Conservation (phyloP, 768 basidiomycete species). For the Xanthoconium stramineum region DNA sequence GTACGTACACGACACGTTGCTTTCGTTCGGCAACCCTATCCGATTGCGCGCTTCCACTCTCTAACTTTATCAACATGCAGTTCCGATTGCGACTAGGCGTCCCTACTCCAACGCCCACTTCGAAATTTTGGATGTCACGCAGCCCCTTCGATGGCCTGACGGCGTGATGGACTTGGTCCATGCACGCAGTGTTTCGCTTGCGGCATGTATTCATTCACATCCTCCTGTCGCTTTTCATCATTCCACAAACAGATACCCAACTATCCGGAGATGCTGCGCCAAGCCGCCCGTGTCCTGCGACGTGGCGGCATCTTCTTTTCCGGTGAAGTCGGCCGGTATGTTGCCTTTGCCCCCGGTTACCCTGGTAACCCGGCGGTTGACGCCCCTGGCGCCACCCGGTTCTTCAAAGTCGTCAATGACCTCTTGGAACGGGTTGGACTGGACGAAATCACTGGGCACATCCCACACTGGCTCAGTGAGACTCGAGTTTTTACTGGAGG, state of each 20-base stretch:
- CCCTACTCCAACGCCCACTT: constrained; percentile 61
- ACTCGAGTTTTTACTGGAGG: constrained; percentile 43
- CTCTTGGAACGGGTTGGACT: constrained; percentile 39
- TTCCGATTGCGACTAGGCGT: constrained; percentile 67
- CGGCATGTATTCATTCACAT: constrained; percentile 41
- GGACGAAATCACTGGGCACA: constrained; percentile 32
- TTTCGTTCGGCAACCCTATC: constrained; percentile 9
- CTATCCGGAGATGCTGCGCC: constrained; percentile 50
- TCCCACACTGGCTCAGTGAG: constrained; percentile 37
- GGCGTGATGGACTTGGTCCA: constrained; percentile 67
- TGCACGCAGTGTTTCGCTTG: constrained; percentile 56
- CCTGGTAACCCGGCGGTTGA: constrained; percentile 23
- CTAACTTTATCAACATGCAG: constrained; percentile 34
- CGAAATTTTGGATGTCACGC: constrained; percentile 62
- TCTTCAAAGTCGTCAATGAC: constrained; percentile 41
- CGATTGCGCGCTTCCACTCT: constrained; percentile 1
- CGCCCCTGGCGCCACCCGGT: constrained; percentile 26
- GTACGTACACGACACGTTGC: constrained; percentile 39
- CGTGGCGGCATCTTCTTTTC: constrained; percentile 71
- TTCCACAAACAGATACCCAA: constrained; percentile 46
- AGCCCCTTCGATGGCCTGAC: constrained; percentile 46
- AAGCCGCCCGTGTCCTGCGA: constrained; percentile 62
- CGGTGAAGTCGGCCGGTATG: constrained; percentile 53
- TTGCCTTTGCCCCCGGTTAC: constrained; percentile 37
- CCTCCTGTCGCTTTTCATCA: constrained; percentile 12